These are phyloP conservation scores for Zarea fungicola DNA, from an alignment of 2,329 filamentous ascomycete genomes.

Conservation along the genomic window DNA sequence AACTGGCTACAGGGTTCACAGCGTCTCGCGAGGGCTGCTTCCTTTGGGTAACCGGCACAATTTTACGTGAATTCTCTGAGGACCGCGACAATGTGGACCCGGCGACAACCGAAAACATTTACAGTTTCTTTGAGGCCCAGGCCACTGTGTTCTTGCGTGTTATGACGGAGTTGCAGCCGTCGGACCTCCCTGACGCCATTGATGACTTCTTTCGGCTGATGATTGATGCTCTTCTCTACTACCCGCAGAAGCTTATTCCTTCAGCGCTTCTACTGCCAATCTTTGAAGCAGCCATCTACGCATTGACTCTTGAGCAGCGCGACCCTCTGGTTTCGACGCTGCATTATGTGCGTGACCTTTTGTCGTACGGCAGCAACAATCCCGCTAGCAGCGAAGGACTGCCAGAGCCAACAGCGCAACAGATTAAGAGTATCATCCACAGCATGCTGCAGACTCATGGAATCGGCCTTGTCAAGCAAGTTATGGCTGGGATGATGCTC, in stretches of 20 bases:
- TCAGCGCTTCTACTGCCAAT: constrained; percentile 77
- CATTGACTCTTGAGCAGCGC: constrained; percentile 82
- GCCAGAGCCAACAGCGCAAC: constrained; percentile 55
- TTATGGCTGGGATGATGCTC: constrained; percentile 98
- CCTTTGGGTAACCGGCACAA: constrained; percentile 95
- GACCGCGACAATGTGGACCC: constrained; percentile 79
- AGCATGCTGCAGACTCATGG: constrained; percentile 66
- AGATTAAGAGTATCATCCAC: constrained; percentile 69
- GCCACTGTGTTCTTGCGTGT: constrained; percentile 84
- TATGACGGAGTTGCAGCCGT: constrained; percentile 72
- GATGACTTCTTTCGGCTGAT: constrained; percentile 95
- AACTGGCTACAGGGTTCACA: constrained; percentile 79
- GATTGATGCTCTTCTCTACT: constrained; percentile 88
- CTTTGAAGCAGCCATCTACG: constrained; percentile 80
- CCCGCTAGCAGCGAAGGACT: constrained; percentile 56
- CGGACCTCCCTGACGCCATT: constrained; percentile 76
- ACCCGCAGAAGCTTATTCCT: constrained; percentile 75
- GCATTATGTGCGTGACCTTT: constrained; percentile 86
- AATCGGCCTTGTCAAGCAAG: constrained; percentile 75
- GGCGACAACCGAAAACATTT: constrained; percentile 80
- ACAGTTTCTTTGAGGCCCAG: constrained; percentile 91
- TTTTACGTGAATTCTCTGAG: constrained; percentile 91
- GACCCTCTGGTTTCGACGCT: constrained; percentile 87
- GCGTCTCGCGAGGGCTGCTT: constrained; percentile 90
- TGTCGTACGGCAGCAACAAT: constrained; percentile 80